These are phyloP conservation scores for Coemansia sp. DNA, from an alignment of 192 early-diverging fungal genomes.

Conservation along the genomic window DNA sequence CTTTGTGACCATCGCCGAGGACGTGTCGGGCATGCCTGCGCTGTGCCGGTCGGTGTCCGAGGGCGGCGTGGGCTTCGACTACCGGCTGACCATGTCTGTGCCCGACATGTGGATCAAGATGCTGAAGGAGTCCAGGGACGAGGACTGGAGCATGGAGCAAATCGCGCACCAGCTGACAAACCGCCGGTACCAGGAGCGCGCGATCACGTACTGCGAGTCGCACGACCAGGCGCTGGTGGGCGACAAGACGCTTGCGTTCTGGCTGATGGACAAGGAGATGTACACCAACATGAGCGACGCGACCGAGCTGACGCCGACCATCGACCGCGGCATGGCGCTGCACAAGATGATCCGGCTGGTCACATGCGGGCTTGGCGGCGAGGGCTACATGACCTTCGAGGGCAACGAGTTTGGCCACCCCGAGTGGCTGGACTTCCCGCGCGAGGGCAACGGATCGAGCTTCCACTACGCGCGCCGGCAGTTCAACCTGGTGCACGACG, in stretches of 20 bases:
- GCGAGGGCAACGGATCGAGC: slow-evolving; percentile 83
- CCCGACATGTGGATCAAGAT: slow-evolving; percentile 99
- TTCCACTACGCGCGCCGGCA: slow-evolving; percentile 95
- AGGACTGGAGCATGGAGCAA: slow-evolving; percentile 89
- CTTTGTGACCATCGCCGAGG: slow-evolving; percentile 91
- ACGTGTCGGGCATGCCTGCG: slow-evolving; percentile 99
- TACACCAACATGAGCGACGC: slow-evolving; percentile 91
- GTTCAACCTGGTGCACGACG: slow-evolving; percentile 91
- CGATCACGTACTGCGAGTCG: slow-evolving; percentile 92
- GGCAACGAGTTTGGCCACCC: slow-evolving; percentile 99
- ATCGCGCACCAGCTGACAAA: slow-evolving; percentile 88
- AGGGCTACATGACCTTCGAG: slow-evolving; percentile 96
- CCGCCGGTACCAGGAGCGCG: slow-evolving; percentile 86
- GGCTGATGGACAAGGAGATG: slow-evolving; percentile 99
- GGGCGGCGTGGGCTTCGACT: slow-evolving; percentile 96
- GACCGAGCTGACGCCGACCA: slow-evolving; percentile 76
- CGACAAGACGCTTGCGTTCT: slow-evolving; percentile 98
- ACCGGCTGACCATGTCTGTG: slow-evolving; percentile 92
- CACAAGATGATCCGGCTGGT: slow-evolving; percentile 97
- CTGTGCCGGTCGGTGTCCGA: slow-evolving; percentile 77
- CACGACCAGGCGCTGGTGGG: slow-evolving; percentile 99
- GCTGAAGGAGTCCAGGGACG: slow-evolving; percentile 86
- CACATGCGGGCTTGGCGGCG: slow-evolving; percentile 87
- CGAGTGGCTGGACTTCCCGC: slow-evolving; percentile 99
- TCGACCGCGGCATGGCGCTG: slow-evolving; percentile 91